These are phyloP conservation scores for Suillus hirtellus DNA, from an alignment of 768 basidiomycete genomes.

Conservation along the genomic window DNA sequence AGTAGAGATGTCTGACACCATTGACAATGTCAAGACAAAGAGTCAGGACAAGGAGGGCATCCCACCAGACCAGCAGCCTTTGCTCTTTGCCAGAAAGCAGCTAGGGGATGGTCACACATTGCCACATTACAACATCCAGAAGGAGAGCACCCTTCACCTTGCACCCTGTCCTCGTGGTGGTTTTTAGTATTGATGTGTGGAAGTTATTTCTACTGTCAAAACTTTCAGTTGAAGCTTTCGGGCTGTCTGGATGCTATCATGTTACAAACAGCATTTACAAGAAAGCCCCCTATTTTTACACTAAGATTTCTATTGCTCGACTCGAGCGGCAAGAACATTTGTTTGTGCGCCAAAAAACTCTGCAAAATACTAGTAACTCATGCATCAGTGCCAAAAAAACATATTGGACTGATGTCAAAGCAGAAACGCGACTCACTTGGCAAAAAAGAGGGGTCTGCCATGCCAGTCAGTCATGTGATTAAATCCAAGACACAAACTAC, in stretches of 20 bases:
- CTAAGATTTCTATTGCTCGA: neutral
- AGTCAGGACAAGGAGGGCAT: too few relatives aligned
- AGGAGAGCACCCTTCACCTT: too few relatives aligned
- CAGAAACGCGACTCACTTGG: neutral
- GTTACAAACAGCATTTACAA: neutral
- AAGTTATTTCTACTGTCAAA: neutral
- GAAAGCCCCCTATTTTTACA: neutral
- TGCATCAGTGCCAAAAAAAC: neutral
- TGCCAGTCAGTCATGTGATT: neutral
- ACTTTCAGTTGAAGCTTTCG: neutral
- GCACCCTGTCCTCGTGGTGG: too few relatives aligned
- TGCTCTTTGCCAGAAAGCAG: too few relatives aligned
- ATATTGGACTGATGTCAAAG: neutral
- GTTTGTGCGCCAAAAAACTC: neutral
- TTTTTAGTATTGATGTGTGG: too few relatives aligned
- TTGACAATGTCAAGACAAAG: too few relatives aligned
- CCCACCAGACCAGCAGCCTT: too few relatives aligned
- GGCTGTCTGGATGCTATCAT: neutral
- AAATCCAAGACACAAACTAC: neutral
- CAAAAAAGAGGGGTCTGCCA: neutral
- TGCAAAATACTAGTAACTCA: neutral
- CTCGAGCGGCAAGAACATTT: neutral
- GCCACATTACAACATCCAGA: too few relatives aligned
- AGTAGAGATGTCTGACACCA: too few relatives aligned
- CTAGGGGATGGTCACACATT: too few relatives aligned